These are phyloP conservation scores for Coccomyxa sp. DNA, from an alignment of 139 green algal genomes.

Conservation along the genomic window DNA sequence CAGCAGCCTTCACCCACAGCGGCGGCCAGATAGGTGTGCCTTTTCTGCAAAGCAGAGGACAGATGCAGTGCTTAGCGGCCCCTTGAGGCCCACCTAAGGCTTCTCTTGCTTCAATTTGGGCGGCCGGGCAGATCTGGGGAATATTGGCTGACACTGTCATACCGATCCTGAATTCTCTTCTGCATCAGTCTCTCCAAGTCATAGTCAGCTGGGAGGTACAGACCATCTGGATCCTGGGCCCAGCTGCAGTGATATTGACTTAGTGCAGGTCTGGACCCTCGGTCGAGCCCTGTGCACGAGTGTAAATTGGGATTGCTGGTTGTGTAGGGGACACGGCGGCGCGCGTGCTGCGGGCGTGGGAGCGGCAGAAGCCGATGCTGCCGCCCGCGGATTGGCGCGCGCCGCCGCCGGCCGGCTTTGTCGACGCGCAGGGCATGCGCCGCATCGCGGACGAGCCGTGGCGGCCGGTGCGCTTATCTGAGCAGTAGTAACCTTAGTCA, in stretches of 20 bases:
- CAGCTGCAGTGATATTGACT: no score
- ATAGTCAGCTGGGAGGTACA: no score
- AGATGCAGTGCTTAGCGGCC: no score
- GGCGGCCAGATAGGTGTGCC: constrained; percentile 14
- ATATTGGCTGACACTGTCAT: no score
- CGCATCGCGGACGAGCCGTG: constrained; percentile 13
- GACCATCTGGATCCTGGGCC: no score
- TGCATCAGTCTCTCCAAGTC: no score
- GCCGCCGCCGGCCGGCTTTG: constrained; percentile 28
- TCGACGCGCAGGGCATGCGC: constrained; percentile 19
- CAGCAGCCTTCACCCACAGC: constrained; percentile 5
- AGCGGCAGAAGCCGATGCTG: constrained; percentile 11
- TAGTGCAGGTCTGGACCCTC: not conserved
- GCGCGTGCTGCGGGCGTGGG: not conserved
- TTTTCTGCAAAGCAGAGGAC: not conserved
- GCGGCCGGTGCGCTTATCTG: constrained; percentile 3
- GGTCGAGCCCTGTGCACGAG: not conserved
- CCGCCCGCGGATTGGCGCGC: constrained; percentile 29
- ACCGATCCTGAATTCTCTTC: no score
- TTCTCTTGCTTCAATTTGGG: no score
- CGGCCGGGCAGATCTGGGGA: no score
- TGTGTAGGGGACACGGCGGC: not conserved
- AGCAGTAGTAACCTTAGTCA: not conserved
- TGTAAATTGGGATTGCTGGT: not conserved
- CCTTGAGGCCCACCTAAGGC: no score